Base-by-base conservation (phyloP, 768 basidiomycete species). In the Paxillus involutus region DNA sequence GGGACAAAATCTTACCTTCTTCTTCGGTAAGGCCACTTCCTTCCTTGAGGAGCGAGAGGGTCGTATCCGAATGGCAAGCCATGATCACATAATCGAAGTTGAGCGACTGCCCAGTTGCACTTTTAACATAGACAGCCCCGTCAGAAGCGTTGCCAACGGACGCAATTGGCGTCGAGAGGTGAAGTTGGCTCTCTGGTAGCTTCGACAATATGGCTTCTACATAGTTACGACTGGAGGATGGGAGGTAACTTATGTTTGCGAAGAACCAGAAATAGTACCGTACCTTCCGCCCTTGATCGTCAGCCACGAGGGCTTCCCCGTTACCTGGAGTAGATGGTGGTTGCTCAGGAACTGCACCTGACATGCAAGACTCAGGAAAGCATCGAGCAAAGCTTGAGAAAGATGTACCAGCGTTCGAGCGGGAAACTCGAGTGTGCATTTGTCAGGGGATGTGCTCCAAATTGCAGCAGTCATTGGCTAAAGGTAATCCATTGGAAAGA, bases 401-500 rank as follows among this genome's bases (percentile, higher is more conserved):
- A 16, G 13, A 52, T 71, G 5, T 53, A 83, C 83, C 67, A 90
- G 68, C 0, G 88, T 89, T 39, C 72, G 75, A 0, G 84, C 87
- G 8, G 88, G 88, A 62, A 91, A 88, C 58, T 88, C 85, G 47
- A 84, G 68, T 3, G 81, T 77, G 58, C 86, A 88, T 61, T 80
- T 80, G 57, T 84, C 83, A 9, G 89, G 84, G 0, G 87, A 84
- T 0, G 86, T 89, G 43, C 83, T 88, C 89, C 89, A 91, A 39
- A 91, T 84, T 3, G 86, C 85, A 1, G 87, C 88, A 8, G 86
- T 88, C 86, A 91, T 86, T 0, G 88, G 88, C 88, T 88, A 62
- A 16, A 49, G 37, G 44, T 21, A 41, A 44, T 26, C 16, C 14
- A 16, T 39, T 33, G 19, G 32, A 13, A 3, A 44, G 30, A 32